Evolutionary conservation across 768 basidiomycete species (phyloP), one percentile per base, ranked within the genome.

Genomic region (Coprinellus micaceus): DNA sequence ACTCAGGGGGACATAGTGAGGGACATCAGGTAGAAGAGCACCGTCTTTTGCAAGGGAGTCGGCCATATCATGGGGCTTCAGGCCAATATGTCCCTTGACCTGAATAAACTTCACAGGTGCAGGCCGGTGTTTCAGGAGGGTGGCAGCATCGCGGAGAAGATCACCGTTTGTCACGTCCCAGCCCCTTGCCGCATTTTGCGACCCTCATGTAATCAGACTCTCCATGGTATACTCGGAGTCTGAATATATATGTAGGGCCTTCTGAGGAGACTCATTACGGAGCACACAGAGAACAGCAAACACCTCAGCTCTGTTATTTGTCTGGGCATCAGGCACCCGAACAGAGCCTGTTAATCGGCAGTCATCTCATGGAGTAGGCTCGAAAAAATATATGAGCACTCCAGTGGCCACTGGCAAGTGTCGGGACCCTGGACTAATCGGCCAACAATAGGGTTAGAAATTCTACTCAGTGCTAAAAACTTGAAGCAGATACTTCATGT

Each of bases 131-230:
- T 36, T n/a, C 10, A 64, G 53, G 19, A 36, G 51, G 12, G 24
- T 41, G 19, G 41, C 45, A 28, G 61, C 58, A 30, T 54, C 60
- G 7, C 43, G 47, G 13, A 62, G 50, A 0, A 64, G 26, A 37
- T 64, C 61, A 1, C 59, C 61, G 58, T 64, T 64, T 15, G 41
- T 45, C 25, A 57, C 48, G 24, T 56, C 56, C 63, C 63, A 61
- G 6, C 60, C 62, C 12, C 22, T 25, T 0, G 47, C 40, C 11
- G 52, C 58, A 9, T 55, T 52, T 21, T 33, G 33, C 22, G 53
- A 33, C 1, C 45, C 58, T 30, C 47, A 39, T 1, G 40, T 10
- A 1, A 46, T 29, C 24, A 63, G 43, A 2, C 51, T 50, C 2
- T 56, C 39, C 17, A 64, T 60, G 5, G 54, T 47, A 44, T 64